Evolutionary conservation across 2,329 filamentous ascomycete species (phyloP).

Genomic region (Aspergillus hiratsukae): DNA sequence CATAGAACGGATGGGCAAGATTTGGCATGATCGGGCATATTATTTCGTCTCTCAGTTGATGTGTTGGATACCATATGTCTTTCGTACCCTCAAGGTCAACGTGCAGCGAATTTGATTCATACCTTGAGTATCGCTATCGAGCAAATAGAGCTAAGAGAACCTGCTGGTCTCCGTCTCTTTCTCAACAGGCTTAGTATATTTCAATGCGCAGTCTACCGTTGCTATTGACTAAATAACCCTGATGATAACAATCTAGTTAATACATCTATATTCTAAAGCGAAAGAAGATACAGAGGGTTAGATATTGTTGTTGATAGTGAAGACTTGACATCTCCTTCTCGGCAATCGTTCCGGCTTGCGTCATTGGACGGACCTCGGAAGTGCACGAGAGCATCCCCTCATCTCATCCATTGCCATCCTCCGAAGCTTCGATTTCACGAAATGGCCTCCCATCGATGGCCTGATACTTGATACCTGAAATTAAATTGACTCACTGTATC

Average conservation of each 20-base stretch:
- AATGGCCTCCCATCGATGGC: not conserved
- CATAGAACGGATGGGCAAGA: not conserved
- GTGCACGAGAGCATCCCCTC: not conserved
- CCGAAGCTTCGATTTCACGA: not conserved
- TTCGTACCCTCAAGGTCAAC: conserved; percentile 1
- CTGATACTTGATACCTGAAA: not conserved
- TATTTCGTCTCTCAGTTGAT: not conserved
- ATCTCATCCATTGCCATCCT: not conserved
- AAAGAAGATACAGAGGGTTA: not conserved
- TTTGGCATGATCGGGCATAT: not conserved
- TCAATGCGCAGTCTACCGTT: too few species aligned
- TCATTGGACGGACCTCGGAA: conserved; percentile 2
- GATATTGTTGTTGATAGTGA: not conserved
- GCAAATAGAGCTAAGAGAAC: too few species aligned
- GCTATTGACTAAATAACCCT: too few species aligned
- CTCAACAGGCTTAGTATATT: too few species aligned
- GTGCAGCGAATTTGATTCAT: conserved; percentile 1
- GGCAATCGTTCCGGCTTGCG: conserved; percentile 1
- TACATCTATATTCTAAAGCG: not conserved
- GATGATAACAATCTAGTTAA: not conserved
- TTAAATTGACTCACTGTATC: not conserved
- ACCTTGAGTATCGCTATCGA: not conserved
- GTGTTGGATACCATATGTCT: conserved; percentile 15
- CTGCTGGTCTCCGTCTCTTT: not conserved
- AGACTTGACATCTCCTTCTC: not conserved